Conservation (phyloP, 2,329 filamentous ascomycete genomes). For the Phyllosticta citribraziliensis region DNA sequence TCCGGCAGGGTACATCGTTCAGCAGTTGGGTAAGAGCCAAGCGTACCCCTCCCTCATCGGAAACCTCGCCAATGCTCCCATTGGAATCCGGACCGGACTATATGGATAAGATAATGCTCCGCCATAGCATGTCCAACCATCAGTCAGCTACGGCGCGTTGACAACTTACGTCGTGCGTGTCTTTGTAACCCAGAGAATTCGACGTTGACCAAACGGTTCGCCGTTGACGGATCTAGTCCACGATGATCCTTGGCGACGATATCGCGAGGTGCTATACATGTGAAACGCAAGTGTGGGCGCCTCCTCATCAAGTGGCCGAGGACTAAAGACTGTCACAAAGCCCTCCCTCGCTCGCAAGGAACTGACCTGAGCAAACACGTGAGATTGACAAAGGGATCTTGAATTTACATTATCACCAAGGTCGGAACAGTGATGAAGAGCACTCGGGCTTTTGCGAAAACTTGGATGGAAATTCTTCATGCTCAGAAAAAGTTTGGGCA, state of each 20-base stretch:
- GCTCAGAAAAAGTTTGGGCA: too few species aligned
- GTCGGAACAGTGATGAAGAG: too few species aligned
- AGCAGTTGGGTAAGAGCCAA: background rate
- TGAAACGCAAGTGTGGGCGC: background rate
- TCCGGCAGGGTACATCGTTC: background rate
- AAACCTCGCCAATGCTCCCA: background rate
- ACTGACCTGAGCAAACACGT: background rate
- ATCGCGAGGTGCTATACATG: background rate
- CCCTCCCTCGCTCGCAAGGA: background rate
- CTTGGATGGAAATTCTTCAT: too few species aligned
- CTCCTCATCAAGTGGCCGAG: background rate
- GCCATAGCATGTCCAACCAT: background rate
- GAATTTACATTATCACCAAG: background rate
- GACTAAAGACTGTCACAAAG: background rate
- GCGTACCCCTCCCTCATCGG: background rate
- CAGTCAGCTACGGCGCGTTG: background rate
- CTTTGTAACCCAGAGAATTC: background rate
- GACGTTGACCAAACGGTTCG: background rate
- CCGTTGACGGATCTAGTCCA: background rate
- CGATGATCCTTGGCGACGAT: background rate
- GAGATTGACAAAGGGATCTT: background rate
- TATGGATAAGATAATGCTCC: background rate
- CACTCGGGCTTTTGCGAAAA: too few species aligned
- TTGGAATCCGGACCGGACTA: background rate
- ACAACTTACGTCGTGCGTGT: background rate